Conservation (phyloP, 192 early-diverging fungal genomes). For the Podila horticola region DNA sequence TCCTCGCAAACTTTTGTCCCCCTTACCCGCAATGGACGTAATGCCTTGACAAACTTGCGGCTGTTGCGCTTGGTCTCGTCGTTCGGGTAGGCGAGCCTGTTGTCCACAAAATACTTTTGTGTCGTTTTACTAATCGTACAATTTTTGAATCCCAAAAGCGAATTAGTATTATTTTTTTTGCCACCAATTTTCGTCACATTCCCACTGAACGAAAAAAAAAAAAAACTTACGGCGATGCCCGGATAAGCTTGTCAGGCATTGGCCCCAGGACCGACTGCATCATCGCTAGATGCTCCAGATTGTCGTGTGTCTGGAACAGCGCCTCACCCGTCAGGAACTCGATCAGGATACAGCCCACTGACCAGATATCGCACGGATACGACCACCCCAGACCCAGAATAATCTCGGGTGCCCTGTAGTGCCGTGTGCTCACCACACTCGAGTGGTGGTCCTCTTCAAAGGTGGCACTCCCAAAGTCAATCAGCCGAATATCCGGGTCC, state of each 20-base stretch:
- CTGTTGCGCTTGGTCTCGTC: conserved; percentile 63
- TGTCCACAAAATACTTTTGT: conserved; percentile 65
- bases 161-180: background rate
- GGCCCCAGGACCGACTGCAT: conserved; percentile 91
- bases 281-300: conserved; percentile 96
- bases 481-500: conserved; percentile 83
- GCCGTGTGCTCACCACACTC: conserved; percentile 91
- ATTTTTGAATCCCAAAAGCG: background rate
- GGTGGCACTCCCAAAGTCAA: conserved; percentile 97
- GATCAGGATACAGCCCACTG: conserved; percentile 95
- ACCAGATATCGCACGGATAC: conserved; percentile 98
- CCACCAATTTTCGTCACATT: no score
- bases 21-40: conserved; percentile 65
- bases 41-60: conserved; percentile 68
- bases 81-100: conserved; percentile 64
- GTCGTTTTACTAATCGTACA: conserved; percentile 31
- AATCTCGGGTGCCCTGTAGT: conserved; percentile 98
- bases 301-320: conserved; percentile 97
- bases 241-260: conserved; percentile 75
- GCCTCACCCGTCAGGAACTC: conserved; percentile 96
- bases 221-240: conserved; percentile 51
- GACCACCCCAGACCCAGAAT: conserved; percentile 95
- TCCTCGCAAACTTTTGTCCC: background rate
- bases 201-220: no score
- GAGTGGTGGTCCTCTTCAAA: conserved; percentile 95